phyloP scores from a whole-genome alignment of 257 asterid species.

The Phtheirospermum japonicum region DNA sequence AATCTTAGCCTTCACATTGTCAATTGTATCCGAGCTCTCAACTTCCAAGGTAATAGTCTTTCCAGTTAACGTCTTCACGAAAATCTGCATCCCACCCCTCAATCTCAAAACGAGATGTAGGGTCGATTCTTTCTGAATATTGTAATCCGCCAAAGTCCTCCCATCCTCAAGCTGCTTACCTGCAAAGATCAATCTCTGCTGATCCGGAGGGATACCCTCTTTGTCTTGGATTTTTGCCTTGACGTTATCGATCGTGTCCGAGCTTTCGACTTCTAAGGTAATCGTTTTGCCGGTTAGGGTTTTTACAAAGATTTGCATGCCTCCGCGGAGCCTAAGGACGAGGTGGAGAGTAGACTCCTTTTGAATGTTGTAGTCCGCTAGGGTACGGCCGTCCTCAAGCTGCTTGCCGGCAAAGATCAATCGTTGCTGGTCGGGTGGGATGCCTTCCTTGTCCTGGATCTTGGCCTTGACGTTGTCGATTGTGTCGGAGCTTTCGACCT shows the following conservation, averaged over 20 bases:
- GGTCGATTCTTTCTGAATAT: constrained; percentile 7
- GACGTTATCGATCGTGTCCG: neutral
- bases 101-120: constrained; percentile 29
- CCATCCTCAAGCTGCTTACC: constrained; percentile 33
- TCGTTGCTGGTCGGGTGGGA: neutral
- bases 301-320: neutral
- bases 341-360: constrained; percentile 28
- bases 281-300: neutral
- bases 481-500: neutral
- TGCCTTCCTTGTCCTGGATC: neutral
- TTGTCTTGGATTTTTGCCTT: neutral
- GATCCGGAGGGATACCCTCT: neutral
- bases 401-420: constrained; percentile 22
- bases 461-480: neutral
- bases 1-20: neutral
- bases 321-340: constrained; percentile 13
- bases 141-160: constrained; percentile 33
- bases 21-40: neutral
- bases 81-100: constrained; percentile 17
- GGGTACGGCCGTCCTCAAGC: constrained; percentile 1
- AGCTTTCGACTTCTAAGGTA: neutral
- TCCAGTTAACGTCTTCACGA: neutral
- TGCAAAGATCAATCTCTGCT: constrained; percentile 28
- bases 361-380: constrained; percentile 19
- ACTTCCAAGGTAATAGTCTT: neutral